Percentiles rank a stretch among this genome's conserved stretches.
phyloP scores from a whole-genome alignment of 116 monocot genomes.

The Cymodocea nodosa region DNA sequence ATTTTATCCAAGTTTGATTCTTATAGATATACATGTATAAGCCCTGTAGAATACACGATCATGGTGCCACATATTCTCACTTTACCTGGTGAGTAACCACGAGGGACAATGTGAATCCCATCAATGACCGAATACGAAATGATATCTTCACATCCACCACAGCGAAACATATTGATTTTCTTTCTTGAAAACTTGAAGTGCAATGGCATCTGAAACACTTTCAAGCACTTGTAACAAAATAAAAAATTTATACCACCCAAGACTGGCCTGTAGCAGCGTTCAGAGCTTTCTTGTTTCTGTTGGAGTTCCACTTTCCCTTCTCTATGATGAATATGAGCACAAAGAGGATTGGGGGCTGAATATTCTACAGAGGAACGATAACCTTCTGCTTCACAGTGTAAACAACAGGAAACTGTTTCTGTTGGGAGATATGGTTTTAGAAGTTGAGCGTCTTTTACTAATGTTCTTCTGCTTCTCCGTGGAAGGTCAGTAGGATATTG shows the following conservation, averaged over 20 bases:
- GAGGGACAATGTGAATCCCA: neutral
- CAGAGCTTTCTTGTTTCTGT: neutral
- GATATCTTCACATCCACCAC: constrained; percentile 27
- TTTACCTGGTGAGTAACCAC: neutral
- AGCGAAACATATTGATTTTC: constrained; percentile 25
- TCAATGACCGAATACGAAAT: constrained; percentile 21
- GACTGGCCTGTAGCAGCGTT: constrained; percentile 11
- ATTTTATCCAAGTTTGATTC: neutral
- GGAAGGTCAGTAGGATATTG: neutral
- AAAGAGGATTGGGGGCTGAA: neutral
- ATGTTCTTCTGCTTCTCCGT: neutral
- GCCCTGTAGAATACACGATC: neutral
- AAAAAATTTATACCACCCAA: constrained; percentile 40
- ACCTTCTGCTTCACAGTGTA: constrained; percentile 1
- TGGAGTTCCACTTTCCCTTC: neutral
- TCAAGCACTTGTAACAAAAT: constrained; percentile 37
- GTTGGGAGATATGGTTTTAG: neutral
- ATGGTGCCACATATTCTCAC: neutral
- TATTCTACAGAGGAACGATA: neutral
- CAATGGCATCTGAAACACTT: constrained; percentile 33
- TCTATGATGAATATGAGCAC: neutral
- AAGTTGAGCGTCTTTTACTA: neutral
- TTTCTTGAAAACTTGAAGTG: constrained; percentile 27
- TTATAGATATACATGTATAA: neutral
- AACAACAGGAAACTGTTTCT: neutral